Evolutionary conservation across 345 rosid genomes (phyloP).

Genomic region (Melastoma malabathricum): DNA sequence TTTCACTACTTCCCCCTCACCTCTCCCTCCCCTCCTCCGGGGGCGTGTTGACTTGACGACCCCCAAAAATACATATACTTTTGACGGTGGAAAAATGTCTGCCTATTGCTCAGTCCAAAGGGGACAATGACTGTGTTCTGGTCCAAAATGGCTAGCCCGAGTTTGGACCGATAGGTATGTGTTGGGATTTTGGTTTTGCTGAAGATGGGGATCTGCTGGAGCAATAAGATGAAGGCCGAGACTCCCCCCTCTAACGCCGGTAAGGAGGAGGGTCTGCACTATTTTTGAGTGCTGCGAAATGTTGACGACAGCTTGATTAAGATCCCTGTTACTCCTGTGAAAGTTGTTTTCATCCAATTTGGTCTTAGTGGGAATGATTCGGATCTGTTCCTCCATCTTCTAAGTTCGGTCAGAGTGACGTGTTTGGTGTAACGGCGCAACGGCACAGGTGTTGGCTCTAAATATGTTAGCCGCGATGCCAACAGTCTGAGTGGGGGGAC

Average conservation of each 20-base stretch:
- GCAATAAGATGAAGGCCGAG: slow-evolving; percentile 79
- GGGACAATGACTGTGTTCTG: too few species aligned
- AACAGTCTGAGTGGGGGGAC: slow-evolving; percentile 24
- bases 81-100: too few species aligned
- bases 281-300: slow-evolving; percentile 1
- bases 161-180: too few species aligned
- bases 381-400: not conserved
- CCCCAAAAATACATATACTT: too few species aligned
- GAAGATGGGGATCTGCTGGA: slow-evolving; percentile 76
- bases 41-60: too few species aligned
- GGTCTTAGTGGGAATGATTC: too few species aligned
- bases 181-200: slow-evolving; percentile 7
- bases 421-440: not conserved
- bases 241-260: slow-evolving; percentile 55
- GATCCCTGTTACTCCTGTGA: not conserved
- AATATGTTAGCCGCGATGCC: slow-evolving; percentile 36
- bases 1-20: too few species aligned
- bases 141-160: too few species aligned
- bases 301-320: slow-evolving; percentile 4
- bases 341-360: too few species aligned
- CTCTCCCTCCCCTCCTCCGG: too few species aligned
- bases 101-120: too few species aligned
- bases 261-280: slow-evolving; percentile 6
- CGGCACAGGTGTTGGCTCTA: slow-evolving; percentile 51
- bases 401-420: not conserved